These are phyloP conservation scores for Apiotrichum sp. DNA, from an alignment of 1,284 basidiomycete genomes.

Conservation along the genomic window DNA sequence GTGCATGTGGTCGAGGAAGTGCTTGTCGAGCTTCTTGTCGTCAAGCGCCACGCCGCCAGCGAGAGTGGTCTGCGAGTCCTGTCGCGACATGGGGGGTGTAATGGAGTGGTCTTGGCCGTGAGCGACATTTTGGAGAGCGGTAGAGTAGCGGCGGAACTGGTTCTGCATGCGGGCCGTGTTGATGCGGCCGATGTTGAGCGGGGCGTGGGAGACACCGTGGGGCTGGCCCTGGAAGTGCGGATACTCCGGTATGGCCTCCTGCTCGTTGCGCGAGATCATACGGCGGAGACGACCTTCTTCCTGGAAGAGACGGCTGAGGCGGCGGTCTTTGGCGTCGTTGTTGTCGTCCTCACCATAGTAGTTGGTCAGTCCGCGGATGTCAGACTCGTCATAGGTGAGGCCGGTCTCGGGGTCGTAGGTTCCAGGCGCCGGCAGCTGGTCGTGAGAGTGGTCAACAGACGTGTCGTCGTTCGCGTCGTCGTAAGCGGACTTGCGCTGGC, in stretches of 20 bases:
- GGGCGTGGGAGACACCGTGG: background rate
- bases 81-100: background rate
- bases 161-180: background rate
- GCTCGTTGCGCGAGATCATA: constrained; percentile 48
- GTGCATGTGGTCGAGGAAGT: background rate
- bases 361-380: constrained; percentile 61
- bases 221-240: constrained; percentile 5
- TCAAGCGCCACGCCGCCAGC: background rate
- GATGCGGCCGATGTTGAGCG: background rate
- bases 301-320: constrained; percentile 57
- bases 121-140: no score
- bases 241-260: background rate
- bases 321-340: constrained; percentile 61
- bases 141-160: no score
- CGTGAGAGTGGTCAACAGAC: background rate
- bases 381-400: background rate
- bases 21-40: no score
- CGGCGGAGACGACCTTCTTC: constrained; percentile 64
- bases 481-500: background rate
- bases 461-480: background rate
- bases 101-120: no score
- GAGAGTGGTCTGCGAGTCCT: background rate
- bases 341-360: constrained; percentile 74
- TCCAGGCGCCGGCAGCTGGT: no score
- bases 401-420: constrained; percentile 6